phyloP scores from a whole-genome alignment of 2,329 filamentous ascomycete genomes.

The Cladophialophora yegresii region DNA sequence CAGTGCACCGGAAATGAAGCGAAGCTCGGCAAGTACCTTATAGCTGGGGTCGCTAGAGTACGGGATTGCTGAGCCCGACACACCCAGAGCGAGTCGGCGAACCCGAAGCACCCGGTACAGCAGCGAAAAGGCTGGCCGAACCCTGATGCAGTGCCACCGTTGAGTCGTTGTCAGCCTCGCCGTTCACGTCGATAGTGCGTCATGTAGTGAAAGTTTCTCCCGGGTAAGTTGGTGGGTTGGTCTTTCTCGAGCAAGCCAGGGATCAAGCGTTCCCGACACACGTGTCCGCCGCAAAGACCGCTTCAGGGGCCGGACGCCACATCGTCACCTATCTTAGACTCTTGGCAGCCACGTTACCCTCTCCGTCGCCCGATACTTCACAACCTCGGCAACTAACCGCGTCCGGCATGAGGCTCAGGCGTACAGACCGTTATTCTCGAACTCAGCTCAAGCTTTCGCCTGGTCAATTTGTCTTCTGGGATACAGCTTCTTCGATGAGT shows the following conservation, averaged over 20 bases:
- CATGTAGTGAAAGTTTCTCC: constrained; percentile 1
- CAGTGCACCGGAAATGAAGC: not conserved
- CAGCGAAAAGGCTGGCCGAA: not conserved
- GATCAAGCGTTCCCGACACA: not conserved
- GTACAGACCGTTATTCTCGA: not conserved
- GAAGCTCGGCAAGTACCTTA: not conserved
- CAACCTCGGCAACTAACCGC: not conserved
- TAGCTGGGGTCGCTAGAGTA: not conserved
- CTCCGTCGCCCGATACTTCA: not conserved
- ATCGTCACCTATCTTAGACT: not conserved
- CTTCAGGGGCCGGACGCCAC: constrained; percentile 8
- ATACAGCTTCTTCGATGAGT: not conserved
- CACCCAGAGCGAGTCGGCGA: not conserved
- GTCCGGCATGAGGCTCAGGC: not conserved
- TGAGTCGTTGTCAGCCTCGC: not conserved
- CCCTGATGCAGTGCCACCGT: not conserved
- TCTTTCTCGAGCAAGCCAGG: not conserved
- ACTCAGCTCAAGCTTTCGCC: not conserved
- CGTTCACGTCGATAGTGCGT: constrained; percentile 7
- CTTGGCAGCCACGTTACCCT: not conserved
- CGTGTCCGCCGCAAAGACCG: constrained; percentile 1
- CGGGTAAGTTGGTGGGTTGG: not conserved
- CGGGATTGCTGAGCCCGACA: not conserved
- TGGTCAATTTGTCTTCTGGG: constrained; percentile 11
- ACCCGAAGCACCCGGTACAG: not conserved